Percentiles rank a stretch among this genome's conserved stretches.
Evolutionary conservation across 2,329 filamentous ascomycete genomes (phyloP).

Genomic region (Nemania diffusa): DNA sequence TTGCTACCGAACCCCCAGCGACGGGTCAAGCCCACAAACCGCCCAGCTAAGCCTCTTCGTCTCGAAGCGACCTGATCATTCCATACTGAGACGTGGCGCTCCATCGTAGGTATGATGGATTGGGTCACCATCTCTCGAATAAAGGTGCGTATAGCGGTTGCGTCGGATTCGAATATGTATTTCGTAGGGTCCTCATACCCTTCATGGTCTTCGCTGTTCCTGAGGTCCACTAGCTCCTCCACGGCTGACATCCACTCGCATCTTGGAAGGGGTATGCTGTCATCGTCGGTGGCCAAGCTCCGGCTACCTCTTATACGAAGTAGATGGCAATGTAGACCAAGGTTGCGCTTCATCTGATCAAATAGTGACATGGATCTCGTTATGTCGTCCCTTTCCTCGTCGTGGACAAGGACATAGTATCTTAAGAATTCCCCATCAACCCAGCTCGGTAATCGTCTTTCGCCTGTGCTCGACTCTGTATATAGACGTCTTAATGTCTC

Average conservation of each 20-base stretch:
- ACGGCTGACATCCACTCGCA: constrained; percentile 90
- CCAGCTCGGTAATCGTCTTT: constrained; percentile 80
- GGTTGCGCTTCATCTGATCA: constrained; percentile 99
- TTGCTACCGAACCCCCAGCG: constrained; percentile 84
- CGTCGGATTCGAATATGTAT: constrained; percentile 92
- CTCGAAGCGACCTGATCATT: constrained; percentile 97
- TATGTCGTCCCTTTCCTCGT: constrained; percentile 95
- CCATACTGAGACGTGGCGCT: constrained; percentile 89
- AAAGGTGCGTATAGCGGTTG: constrained; percentile 86
- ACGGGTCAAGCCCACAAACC: constrained; percentile 94
- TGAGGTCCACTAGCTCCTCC: constrained; percentile 83
- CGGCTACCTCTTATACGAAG: constrained; percentile 85
- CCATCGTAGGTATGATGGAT: constrained; percentile 95
- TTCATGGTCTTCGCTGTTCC: constrained; percentile 73
- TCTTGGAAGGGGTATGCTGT: constrained; percentile 81
- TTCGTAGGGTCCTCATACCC: constrained; percentile 77
- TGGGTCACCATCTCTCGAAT: constrained; percentile 95
- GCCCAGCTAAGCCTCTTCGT: constrained; percentile 85
- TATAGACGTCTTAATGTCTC: constrained; percentile 88
- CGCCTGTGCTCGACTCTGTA: constrained; percentile 81
- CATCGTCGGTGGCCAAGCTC: constrained; percentile 89
- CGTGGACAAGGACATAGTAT: constrained; percentile 96
- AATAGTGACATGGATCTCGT: constrained; percentile 88
- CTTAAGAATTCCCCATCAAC: constrained; percentile 91
- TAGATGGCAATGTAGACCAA: constrained; percentile 94